phyloP scores from a whole-genome alignment of 1,284 basidiomycete species.

The Melampsora americana region DNA sequence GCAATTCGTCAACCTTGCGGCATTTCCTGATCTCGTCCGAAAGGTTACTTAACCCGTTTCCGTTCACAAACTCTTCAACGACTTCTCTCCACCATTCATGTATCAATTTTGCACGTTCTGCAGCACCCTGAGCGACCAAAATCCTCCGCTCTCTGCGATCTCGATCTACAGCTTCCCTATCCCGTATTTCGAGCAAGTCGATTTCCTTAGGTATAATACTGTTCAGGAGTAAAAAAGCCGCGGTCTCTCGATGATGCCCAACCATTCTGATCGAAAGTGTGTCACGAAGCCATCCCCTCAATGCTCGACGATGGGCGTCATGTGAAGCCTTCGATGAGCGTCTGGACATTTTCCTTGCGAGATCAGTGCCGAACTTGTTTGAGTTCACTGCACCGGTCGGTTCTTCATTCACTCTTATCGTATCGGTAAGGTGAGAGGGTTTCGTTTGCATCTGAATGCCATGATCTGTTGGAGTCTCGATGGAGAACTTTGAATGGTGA shows the following conservation, averaged over 20 bases:
- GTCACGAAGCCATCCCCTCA: constrained; percentile 48
- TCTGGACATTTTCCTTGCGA: constrained; percentile 17
- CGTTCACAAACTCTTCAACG: constrained; percentile 47
- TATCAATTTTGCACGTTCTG: constrained; percentile 45
- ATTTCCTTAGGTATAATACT: constrained; percentile 47
- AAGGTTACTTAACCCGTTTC: constrained; percentile 47
- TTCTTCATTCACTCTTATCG: not conserved
- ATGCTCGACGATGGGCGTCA: constrained; percentile 47
- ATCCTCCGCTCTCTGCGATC: constrained; percentile 46
- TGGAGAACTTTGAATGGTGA: constrained; percentile 37
- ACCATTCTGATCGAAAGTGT: constrained; percentile 46
- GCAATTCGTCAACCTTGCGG: constrained; percentile 46
- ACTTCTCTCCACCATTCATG: constrained; percentile 45
- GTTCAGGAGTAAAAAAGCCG: constrained; percentile 47
- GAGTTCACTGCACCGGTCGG: not conserved
- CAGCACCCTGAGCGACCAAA: constrained; percentile 45
- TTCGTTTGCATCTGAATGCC: not conserved
- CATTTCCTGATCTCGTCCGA: constrained; percentile 45
- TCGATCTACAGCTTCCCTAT: constrained; percentile 48
- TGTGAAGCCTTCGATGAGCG: constrained; percentile 45
- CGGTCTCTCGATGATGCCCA: constrained; percentile 49
- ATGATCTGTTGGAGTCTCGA: constrained; percentile 34
- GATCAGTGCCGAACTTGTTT: not conserved
- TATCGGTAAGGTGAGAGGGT: not conserved
- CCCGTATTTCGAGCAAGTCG: constrained; percentile 48